These are phyloP conservation scores for Coemansia sp. DNA, from an alignment of 192 early-diverging fungal genomes.

Conservation along the genomic window DNA sequence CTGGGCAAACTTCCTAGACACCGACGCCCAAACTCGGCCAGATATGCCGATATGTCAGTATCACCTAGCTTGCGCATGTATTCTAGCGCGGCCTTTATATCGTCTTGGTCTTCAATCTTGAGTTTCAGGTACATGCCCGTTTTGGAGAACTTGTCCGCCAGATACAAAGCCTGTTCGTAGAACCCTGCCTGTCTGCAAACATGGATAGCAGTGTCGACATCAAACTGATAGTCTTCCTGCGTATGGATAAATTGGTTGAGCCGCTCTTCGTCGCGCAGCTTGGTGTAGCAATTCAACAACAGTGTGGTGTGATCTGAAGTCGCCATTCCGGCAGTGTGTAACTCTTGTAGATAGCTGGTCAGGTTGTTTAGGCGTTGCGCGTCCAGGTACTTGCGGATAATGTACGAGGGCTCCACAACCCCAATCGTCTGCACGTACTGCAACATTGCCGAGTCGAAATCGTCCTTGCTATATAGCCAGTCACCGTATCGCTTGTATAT, in stretches of 20 bases:
- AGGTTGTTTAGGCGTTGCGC: conserved; percentile 91
- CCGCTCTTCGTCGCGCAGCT: conserved; percentile 81
- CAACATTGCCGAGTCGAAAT: conserved; percentile 87
- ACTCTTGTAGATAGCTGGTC: conserved; percentile 82
- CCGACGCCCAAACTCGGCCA: conserved; percentile 48
- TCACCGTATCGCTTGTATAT: conserved; percentile 95
- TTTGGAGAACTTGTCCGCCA: conserved; percentile 80
- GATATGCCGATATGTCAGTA: conserved; percentile 28
- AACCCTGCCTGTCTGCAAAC: conserved; percentile 92
- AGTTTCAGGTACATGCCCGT: conserved; percentile 87
- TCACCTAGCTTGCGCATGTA: conserved; percentile 65
- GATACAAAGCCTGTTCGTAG: conserved; percentile 84
- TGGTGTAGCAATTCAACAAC: conserved; percentile 96
- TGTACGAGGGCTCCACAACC: conserved; percentile 91
- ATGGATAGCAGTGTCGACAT: conserved; percentile 90
- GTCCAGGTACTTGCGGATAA: conserved; percentile 95
- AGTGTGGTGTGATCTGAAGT: conserved; percentile 95
- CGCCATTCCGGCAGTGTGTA: conserved; percentile 84
- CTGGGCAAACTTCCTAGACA: conserved; percentile 41
- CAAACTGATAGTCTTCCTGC: conserved; percentile 80
- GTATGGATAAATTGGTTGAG: conserved; percentile 86
- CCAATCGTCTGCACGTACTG: conserved; percentile 93
- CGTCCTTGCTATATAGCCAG: conserved; percentile 85
- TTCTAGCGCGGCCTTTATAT: conserved; percentile 71
- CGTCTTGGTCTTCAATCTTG: conserved; percentile 82